phyloP scores from a whole-genome alignment of 768 basidiomycete genomes.

The Tricholomella constricta region DNA sequence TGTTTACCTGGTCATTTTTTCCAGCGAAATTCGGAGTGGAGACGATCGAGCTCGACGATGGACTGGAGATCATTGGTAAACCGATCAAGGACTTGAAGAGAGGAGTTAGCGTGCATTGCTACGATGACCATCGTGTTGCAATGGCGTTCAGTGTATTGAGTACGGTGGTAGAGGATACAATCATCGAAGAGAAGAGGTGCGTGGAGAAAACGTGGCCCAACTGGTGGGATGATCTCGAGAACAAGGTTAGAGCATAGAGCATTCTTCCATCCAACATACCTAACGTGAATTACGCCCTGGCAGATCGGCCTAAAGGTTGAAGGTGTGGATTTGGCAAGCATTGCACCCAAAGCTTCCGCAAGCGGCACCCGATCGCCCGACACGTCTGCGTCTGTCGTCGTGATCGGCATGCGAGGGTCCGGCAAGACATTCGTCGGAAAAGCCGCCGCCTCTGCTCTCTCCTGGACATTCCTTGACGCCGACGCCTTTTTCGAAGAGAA shows the following conservation, averaged over 20 bases:
- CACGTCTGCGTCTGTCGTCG: conserved; percentile 19
- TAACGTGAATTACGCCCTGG: conserved; percentile 1
- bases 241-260: conserved; percentile 67
- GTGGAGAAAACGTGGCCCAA: conserved; percentile 99
- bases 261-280: background rate
- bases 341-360: conserved; percentile 41
- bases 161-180: conserved; percentile 67
- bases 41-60: conserved; percentile 90
- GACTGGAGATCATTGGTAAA: conserved; percentile 85
- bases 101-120: conserved; percentile 89
- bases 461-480: conserved; percentile 79
- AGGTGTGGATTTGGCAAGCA: conserved; percentile 72
- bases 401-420: conserved; percentile 85
- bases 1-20: conserved; percentile 2
- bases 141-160: conserved; percentile 97
- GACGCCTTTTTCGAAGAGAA: conserved; percentile 75
- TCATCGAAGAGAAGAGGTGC: conserved; percentile 94
- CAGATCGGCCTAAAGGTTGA: conserved; percentile 89
- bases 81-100: conserved; percentile 60
- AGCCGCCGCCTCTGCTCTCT: conserved; percentile 71
- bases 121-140: conserved; percentile 97
- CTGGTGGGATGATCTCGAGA: conserved; percentile 99
- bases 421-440: conserved; percentile 91
- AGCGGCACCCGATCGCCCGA: conserved; percentile 33
- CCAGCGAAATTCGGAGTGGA: conserved; percentile 93